These are phyloP conservation scores for Coemansia sp. DNA, from an alignment of 192 early-diverging fungal genomes.

Conservation along the genomic window DNA sequence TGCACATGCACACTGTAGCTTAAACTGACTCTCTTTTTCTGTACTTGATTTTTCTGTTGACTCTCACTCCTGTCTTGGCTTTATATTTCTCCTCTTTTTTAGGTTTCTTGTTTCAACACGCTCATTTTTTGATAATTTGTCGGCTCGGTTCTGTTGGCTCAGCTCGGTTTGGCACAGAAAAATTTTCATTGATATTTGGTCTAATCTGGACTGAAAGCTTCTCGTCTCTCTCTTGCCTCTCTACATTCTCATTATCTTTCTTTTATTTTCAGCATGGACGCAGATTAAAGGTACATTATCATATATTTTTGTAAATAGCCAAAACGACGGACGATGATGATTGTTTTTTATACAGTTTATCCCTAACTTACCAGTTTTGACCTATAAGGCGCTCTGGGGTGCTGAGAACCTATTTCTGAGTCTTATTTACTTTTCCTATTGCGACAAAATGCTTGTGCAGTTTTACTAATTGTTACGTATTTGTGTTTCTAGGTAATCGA, in stretches of 20 bases:
- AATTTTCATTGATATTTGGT: not conserved
- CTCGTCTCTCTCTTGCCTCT: not conserved
- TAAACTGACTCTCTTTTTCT: slow-evolving; percentile 12
- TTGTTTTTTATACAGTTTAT: slow-evolving; percentile 18
- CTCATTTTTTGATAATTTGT: too few relatives aligned
- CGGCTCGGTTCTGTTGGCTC: not conserved
- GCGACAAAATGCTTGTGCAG: not conserved
- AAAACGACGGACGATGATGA: slow-evolving; percentile 23
- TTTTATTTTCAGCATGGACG: not conserved
- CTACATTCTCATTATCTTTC: not conserved
- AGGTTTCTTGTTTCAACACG: not conserved
- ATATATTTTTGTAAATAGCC: not conserved
- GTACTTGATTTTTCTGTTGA: slow-evolving; percentile 11
- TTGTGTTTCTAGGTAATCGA: too few relatives aligned
- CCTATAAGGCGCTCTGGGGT: not conserved
- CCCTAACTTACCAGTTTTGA: slow-evolving; percentile 32
- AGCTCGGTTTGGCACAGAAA: not conserved
- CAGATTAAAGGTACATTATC: not conserved
- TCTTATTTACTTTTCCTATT: not conserved
- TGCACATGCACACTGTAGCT: slow-evolving; percentile 5
- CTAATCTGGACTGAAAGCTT: not conserved
- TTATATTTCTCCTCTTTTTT: not conserved
- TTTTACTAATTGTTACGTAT: slow-evolving; percentile 2
- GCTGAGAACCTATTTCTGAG: slow-evolving; percentile 44
- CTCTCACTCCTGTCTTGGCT: not conserved